Conservation (phyloP, 345 rosid species). For the Corymbia maculata region DNA sequence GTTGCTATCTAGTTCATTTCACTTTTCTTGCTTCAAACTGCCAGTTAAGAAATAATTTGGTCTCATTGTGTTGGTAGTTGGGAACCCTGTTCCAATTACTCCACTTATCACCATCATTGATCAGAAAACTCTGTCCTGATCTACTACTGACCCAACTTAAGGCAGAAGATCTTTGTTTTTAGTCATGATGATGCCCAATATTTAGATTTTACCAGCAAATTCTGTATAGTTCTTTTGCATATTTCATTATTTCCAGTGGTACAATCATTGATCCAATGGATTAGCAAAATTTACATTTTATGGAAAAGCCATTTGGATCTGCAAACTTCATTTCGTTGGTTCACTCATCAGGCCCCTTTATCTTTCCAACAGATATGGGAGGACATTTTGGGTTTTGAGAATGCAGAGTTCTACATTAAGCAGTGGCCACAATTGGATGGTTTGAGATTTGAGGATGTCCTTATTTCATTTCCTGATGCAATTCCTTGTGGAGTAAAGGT, state of each 20-base stretch:
- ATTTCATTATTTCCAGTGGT: not conserved
- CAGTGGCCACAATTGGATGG: slow-evolving; percentile 87
- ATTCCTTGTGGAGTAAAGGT: slow-evolving; percentile 87
- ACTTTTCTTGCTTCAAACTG: not conserved
- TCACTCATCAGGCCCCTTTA: not conserved
- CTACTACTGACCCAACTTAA: not conserved
- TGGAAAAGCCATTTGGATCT: not conserved
- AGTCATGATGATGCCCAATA: not conserved
- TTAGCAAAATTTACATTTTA: not conserved
- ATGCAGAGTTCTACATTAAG: slow-evolving; percentile 82
- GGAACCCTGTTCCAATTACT: not conserved
- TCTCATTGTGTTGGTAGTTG: not conserved
- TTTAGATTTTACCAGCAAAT: not conserved
- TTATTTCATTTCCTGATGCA: slow-evolving; percentile 79
- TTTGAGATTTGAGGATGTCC: slow-evolving; percentile 56
- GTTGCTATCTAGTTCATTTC: not conserved
- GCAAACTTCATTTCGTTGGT: not conserved
- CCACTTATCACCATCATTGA: not conserved
- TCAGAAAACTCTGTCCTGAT: not conserved
- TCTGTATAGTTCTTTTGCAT: not conserved
- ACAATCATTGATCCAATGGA: not conserved
- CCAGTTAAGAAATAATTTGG: not conserved
- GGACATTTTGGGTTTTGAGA: slow-evolving; percentile 89
- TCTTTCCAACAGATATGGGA: slow-evolving; percentile 71
- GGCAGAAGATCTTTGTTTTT: not conserved